These are phyloP conservation scores for Leccinum olivaceoglutinosum DNA, from an alignment of 1,284 basidiomycete genomes.

Conservation along the genomic window DNA sequence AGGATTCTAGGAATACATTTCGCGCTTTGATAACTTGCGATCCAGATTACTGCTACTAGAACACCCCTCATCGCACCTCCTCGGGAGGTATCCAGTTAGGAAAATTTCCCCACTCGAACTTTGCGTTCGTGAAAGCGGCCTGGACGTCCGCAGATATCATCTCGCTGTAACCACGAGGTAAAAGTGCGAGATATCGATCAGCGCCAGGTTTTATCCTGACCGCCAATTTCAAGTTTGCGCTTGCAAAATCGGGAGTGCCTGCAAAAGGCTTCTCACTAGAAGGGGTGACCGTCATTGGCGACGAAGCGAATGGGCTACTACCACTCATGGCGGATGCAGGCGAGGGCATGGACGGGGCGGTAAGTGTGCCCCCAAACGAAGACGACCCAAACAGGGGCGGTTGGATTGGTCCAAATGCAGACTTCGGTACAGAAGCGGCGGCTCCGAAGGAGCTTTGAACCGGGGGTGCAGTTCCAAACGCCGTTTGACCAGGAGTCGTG, in stretches of 20 bases:
- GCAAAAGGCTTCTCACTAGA: conserved; percentile 21
- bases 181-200: conserved; percentile 51
- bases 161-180: conserved; percentile 56
- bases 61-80: conserved; percentile 34
- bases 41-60: neutral
- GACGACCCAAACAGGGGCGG: conserved; percentile 17
- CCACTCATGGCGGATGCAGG: conserved; percentile 17
- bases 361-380: conserved; percentile 9
- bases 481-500: conserved; percentile 19
- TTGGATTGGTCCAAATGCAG: conserved; percentile 28
- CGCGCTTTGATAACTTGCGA: neutral
- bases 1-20: conserved; percentile 10
- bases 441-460: conserved; percentile 27
- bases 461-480: conserved; percentile 28
- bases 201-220: conserved; percentile 38
- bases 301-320: conserved; percentile 23
- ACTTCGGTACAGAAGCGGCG: conserved; percentile 17
- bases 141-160: conserved; percentile 47
- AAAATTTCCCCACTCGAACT: conserved; percentile 70
- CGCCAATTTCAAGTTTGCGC: conserved; percentile 29
- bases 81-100: conserved; percentile 77
- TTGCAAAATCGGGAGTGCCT: conserved; percentile 40
- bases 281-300: conserved; percentile 23
- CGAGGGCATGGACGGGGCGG: conserved; percentile 14
- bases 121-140: conserved; percentile 54